Conservation (phyloP, 768 basidiomycete genomes). For the Rhodotorula babjevae region DNA sequence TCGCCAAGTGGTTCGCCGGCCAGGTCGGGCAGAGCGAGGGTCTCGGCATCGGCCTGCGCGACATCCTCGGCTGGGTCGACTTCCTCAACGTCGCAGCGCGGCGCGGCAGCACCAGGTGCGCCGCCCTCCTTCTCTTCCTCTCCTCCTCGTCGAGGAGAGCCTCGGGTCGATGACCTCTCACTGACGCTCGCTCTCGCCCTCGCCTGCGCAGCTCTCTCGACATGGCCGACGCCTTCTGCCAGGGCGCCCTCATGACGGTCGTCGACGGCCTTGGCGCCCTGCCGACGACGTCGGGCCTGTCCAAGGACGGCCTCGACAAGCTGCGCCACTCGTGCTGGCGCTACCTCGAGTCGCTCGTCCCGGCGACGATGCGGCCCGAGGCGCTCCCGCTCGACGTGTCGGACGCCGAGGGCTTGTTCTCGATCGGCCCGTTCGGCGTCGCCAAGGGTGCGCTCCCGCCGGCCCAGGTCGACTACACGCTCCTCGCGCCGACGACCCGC, state of each 20-base stretch:
- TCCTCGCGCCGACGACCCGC: slow-evolving; percentile 80
- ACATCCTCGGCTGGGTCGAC: slow-evolving; percentile 88
- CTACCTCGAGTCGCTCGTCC: slow-evolving; percentile 51
- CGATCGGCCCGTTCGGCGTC: slow-evolving; percentile 70
- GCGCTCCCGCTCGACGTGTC: slow-evolving; percentile 44
- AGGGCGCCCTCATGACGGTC: slow-evolving; percentile 87
- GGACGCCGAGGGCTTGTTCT: slow-evolving; percentile 48
- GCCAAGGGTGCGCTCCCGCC: slow-evolving; percentile 55
- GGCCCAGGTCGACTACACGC: slow-evolving; percentile 59
- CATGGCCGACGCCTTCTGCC: slow-evolving; percentile 45
- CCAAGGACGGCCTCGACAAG: slow-evolving; percentile 57
- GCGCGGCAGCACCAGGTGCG: slow-evolving; percentile 8
- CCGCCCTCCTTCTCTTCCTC: too few species aligned
- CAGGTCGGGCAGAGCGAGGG: slow-evolving; percentile 56
- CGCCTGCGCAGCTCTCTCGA: slow-evolving; percentile 6
- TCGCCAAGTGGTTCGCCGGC: slow-evolving; percentile 72
- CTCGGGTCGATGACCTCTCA: too few species aligned
- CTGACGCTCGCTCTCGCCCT: not conserved
- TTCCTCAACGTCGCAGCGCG: slow-evolving; percentile 60
- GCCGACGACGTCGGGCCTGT: slow-evolving; percentile 49
- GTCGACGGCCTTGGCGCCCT: slow-evolving; percentile 61
- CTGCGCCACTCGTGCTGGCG: slow-evolving; percentile 54
- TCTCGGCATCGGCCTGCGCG: slow-evolving; percentile 70
- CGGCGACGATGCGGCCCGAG: slow-evolving; percentile 47
- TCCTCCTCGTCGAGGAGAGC: not conserved